A percentile compares a stretch with the other conserved stretches of the same genome.
These are phyloP conservation scores for Candida nemodendra DNA, from an alignment of 805 yeast genomes.

Conservation along the genomic window DNA sequence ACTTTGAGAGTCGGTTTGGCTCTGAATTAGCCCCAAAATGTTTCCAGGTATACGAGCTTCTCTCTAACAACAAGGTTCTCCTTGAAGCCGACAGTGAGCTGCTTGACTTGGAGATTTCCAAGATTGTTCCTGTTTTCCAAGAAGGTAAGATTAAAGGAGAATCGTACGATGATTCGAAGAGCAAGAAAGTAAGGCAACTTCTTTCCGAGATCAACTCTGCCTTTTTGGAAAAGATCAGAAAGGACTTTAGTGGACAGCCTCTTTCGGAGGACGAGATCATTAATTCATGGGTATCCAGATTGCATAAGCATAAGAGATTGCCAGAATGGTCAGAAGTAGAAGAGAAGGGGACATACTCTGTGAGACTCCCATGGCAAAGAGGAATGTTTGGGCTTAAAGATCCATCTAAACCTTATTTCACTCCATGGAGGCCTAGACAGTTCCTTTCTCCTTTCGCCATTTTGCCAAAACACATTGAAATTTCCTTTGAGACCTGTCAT, in stretches of 20 bases:
- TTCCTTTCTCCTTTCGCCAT: slow-evolving; percentile 91
- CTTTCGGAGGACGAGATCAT: slow-evolving; percentile 29
- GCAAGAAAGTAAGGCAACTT: slow-evolving; percentile 33
- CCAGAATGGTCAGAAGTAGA: slow-evolving; percentile 34
- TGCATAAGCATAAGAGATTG: slow-evolving; percentile 42
- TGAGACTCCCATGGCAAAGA: slow-evolving; percentile 78
- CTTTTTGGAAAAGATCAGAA: slow-evolving; percentile 33
- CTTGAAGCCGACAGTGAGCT: slow-evolving; percentile 24
- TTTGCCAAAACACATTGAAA: slow-evolving; percentile 87
- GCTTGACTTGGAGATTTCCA: slow-evolving; percentile 52
- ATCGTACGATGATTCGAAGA: slow-evolving; percentile 28
- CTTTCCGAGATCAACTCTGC: slow-evolving; percentile 33
- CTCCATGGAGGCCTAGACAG: slow-evolving; percentile 96
- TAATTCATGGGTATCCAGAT: slow-evolving; percentile 46
- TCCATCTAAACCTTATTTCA: slow-evolving; percentile 78
- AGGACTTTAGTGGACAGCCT: slow-evolving; percentile 24
- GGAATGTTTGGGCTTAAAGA: slow-evolving; percentile 78
- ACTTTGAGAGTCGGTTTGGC: slow-evolving; percentile 39
- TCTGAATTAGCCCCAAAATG: slow-evolving; percentile 31
- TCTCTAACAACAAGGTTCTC: slow-evolving; percentile 24
- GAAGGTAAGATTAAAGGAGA: slow-evolving; percentile 32
- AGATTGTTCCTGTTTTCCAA: slow-evolving; percentile 35
- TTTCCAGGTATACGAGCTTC: slow-evolving; percentile 34
- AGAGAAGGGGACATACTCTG: slow-evolving; percentile 35
- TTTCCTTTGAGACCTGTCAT: slow-evolving; percentile 88